A percentile compares a stretch with the other conserved stretches of the same genome.
phyloP scores from a whole-genome alignment of 2,329 filamentous ascomycete genomes.

The Scolecobasidium constrictum region DNA sequence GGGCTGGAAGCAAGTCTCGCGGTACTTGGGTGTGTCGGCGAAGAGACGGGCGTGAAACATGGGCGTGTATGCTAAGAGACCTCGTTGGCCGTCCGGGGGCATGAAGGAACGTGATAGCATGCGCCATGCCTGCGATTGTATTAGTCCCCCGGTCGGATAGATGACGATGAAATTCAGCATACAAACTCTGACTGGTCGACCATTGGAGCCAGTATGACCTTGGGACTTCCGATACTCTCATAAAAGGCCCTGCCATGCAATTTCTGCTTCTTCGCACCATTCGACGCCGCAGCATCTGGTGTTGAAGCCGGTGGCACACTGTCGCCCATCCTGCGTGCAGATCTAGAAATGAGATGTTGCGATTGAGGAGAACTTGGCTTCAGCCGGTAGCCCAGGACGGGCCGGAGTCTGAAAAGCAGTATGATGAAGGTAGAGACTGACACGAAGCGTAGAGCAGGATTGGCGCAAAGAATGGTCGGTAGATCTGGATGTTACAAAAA shows the following conservation, averaged over 20 bases:
- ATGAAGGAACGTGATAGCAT: conserved; percentile 93
- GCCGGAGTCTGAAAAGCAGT: no score
- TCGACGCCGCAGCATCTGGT: neutral
- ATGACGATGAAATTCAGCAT: conserved; percentile 12
- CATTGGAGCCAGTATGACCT: conserved; percentile 89
- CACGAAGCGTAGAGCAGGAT: no score
- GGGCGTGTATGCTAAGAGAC: conserved; percentile 78
- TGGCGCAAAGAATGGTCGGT: no score
- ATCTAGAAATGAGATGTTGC: no score
- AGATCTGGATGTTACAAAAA: no score
- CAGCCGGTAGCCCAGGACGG: no score
- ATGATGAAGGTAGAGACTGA: no score
- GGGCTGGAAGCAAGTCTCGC: conserved; percentile 71
- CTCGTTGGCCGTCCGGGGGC: conserved; percentile 43
- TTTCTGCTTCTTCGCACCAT: conserved; percentile 34
- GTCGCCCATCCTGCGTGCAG: no score
- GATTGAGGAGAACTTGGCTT: no score
- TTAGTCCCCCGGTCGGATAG: neutral
- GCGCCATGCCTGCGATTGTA: conserved; percentile 69
- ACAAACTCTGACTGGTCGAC: conserved; percentile 98
- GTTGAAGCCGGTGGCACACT: no score
- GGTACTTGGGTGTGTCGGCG: conserved; percentile 63
- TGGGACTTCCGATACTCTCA: conserved; percentile 85
- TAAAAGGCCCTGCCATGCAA: conserved; percentile 84
- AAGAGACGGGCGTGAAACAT: conserved; percentile 96